These are phyloP conservation scores for Coemansia sp. DNA, from an alignment of 192 early-diverging fungal species.

Conservation along the genomic window DNA sequence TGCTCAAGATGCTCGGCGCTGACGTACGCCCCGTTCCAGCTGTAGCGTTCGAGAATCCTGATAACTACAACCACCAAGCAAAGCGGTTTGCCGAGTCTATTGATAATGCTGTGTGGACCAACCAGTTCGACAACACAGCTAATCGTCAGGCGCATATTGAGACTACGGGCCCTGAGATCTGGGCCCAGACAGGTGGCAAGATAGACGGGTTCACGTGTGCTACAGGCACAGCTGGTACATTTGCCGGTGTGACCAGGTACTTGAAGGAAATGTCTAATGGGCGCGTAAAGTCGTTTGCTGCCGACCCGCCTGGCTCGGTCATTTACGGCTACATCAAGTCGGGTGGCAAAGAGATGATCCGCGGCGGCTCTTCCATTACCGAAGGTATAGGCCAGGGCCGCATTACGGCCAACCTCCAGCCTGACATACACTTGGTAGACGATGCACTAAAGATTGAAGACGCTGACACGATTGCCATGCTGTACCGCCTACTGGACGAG, in stretches of 20 bases:
- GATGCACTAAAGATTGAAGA: conserved; percentile 83
- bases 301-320: conserved; percentile 95
- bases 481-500: conserved; percentile 88
- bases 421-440: conserved; percentile 78
- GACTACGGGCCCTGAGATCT: conserved; percentile 96
- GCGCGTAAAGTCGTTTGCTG: conserved; percentile 77
- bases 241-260: conserved; percentile 81
- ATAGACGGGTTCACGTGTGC: conserved; percentile 91
- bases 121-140: conserved; percentile 94
- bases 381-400: conserved; percentile 97
- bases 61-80: conserved; percentile 96
- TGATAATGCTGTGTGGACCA: conserved; percentile 91
- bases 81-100: conserved; percentile 74
- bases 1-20: conserved; percentile 89
- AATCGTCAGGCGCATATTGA: conserved; percentile 92
- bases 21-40: conserved; percentile 94
- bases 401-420: conserved; percentile 85
- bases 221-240: conserved; percentile 90
- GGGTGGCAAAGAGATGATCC: conserved; percentile 65
- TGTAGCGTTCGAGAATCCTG: conserved; percentile 86
- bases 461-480: conserved; percentile 78
- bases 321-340: conserved; percentile 80
- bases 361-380: conserved; percentile 84
- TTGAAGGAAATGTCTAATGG: conserved; percentile 75
- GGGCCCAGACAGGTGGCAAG: conserved; percentile 76